Evolutionary conservation across 352 stramenopile species (phyloP).

Genomic region (Elongisporangium prolatum): DNA sequence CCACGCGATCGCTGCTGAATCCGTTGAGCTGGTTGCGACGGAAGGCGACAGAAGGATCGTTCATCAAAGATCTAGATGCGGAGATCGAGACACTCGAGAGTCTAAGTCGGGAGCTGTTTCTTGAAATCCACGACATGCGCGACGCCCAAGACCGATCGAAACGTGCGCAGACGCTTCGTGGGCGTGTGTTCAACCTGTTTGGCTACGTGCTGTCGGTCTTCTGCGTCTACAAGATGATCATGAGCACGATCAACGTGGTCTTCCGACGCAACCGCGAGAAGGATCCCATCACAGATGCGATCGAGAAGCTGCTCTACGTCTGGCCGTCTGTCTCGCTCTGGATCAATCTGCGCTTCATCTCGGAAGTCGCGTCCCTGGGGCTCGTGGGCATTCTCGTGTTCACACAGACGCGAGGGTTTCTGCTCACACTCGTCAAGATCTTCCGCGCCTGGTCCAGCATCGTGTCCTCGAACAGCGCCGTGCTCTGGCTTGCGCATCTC

Average conservation of each 20-base stretch:
- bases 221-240: slow-evolving; percentile 86
- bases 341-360: slow-evolving; percentile 78
- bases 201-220: slow-evolving; percentile 74
- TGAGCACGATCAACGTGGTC: slow-evolving; percentile 80
- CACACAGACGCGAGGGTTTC: slow-evolving; percentile 74
- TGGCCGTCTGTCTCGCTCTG: slow-evolving; percentile 71
- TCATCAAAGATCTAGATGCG: slow-evolving; percentile 52
- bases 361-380: slow-evolving; percentile 66
- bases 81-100: slow-evolving; percentile 79
- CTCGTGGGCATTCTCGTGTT: slow-evolving; percentile 84
- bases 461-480: slow-evolving; percentile 79
- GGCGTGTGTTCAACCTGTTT: slow-evolving; percentile 78
- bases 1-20: slow-evolving; percentile 15
- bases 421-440: slow-evolving; percentile 73
- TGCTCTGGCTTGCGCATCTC: slow-evolving; percentile 76
- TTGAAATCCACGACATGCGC: slow-evolving; percentile 81
- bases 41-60: slow-evolving; percentile 16
- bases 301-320: slow-evolving; percentile 81
- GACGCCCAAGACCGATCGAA: slow-evolving; percentile 53
- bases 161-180: slow-evolving; percentile 56
- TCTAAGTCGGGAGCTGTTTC: slow-evolving; percentile 70
- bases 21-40: too few species aligned
- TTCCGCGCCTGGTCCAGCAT: slow-evolving; percentile 80
- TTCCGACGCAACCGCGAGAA: slow-evolving; percentile 79
- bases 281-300: slow-evolving; percentile 73